Evolutionary conservation across 805 yeast genomes (phyloP), one percentile per base, ranked within the genome.

Genomic region (Wickerhamiella hasegawae): DNA sequence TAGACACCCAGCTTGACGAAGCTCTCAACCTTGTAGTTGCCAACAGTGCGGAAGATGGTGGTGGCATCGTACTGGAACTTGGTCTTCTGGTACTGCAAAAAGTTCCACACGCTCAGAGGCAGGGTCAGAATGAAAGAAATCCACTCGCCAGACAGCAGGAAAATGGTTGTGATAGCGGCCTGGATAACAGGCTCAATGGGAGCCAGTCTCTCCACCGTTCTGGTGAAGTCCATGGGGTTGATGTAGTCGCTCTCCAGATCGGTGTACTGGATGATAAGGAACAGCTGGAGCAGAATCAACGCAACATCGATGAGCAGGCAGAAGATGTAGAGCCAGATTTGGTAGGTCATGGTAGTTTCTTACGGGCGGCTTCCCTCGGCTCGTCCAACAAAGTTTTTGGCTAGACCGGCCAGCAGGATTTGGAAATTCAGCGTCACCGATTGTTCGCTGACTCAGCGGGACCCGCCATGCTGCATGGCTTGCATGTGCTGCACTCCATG

Each of bases 201-300:
- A 38, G 52, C 40, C 36, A 49, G 52, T 26, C 47, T 75, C 67
- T 90, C 90, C 55, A 90, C 71, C 52, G 81, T 77, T 63, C 82
- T 82, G 63, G 98, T 90, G 49, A 90, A 68, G 61, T 87, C 97
- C 55, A 87, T 83, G 38, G 97, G 97, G 59, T 87, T 90, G 63
- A 87, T 85, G 66, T 87, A 90, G 59, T 90, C 98, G 53, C 85
- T 76, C 60, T 82, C 51, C 18, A 48, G 44, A 28, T 45, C 51
- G 15, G 47, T 39, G 35, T 37, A 42, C 35, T 32, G 31, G 18
- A 47, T 39, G 32, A 46, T 40, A 38, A 47, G 45, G 40, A 41
- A 42, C 20, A 45, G 45, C 49, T 48, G 49, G 29, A 40, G 34
- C 15, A 46, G 45, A 38, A 47, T 35, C 30, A 41, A 43, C 16